Percentiles rank a stretch among this genome's conserved stretches.
Evolutionary conservation across 805 yeast genomes (phyloP).

Genomic region (Brettanomyces naardenensis): DNA sequence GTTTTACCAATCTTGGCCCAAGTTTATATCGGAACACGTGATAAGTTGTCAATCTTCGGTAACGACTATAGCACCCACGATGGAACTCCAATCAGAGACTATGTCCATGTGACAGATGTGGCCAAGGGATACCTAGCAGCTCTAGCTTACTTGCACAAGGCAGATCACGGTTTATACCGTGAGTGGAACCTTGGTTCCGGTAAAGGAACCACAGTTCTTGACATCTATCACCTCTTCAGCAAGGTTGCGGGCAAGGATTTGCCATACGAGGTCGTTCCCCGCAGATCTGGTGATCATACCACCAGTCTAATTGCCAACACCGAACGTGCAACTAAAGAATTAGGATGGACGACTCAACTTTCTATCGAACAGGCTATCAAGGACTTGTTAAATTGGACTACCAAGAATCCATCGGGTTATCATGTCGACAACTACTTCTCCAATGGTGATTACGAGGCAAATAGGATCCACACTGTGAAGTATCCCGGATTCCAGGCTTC

Average conservation of each 20-base stretch:
- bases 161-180: neutral
- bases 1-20: conserved; percentile 2
- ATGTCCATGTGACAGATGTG: conserved; percentile 2
- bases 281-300: conserved; percentile 1
- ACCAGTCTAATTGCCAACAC: neutral
- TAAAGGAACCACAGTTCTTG: conserved; percentile 2
- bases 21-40: neutral
- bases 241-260: neutral
- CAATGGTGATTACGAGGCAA: neutral
- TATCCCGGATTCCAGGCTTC: conserved; percentile 1
- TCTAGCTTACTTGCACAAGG: neutral
- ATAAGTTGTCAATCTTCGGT: conserved; percentile 1
- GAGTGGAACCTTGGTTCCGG: conserved; percentile 3
- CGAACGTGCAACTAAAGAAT: neutral
- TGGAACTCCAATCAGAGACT: conserved; percentile 4
- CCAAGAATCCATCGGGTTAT: conserved; percentile 1
- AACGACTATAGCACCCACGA: conserved; percentile 1
- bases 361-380: conserved; percentile 1
- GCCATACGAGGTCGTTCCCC: conserved; percentile 1
- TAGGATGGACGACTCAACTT: neutral
- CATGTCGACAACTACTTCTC: neutral
- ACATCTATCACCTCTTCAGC: conserved; percentile 1
- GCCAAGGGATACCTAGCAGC: conserved; percentile 2
- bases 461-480: neutral
- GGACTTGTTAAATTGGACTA: conserved; percentile 2